Conservation (phyloP, 371 early-diverging fungal genomes). For the Mucor mucedo region DNA sequence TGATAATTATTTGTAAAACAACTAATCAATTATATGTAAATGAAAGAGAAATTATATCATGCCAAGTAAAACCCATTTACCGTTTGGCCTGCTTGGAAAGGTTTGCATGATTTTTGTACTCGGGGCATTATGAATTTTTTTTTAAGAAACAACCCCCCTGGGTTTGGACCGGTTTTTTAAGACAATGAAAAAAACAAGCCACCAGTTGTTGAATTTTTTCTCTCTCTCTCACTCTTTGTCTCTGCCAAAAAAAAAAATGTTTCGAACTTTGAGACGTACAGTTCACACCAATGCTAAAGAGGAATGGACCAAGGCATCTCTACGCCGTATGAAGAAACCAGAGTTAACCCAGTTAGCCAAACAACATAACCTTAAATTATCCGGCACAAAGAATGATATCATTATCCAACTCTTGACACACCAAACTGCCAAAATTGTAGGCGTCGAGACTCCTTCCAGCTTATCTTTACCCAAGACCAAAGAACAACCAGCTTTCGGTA, state of each 20-base stretch:
- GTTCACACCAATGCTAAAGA: constrained; percentile 1
- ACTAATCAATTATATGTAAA: too few relatives aligned
- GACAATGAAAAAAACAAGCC: not conserved
- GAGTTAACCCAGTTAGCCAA: constrained; percentile 26
- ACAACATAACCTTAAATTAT: constrained; percentile 18
- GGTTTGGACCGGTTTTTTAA: not conserved
- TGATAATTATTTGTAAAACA: too few relatives aligned
- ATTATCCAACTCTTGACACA: constrained; percentile 22
- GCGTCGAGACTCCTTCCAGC: constrained; percentile 6
- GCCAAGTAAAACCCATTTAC: too few relatives aligned
- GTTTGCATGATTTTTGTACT: constrained; percentile 7
- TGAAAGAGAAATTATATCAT: too few relatives aligned
- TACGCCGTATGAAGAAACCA: constrained; percentile 30
- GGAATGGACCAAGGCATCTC: constrained; percentile 31
- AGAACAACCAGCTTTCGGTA: not conserved
- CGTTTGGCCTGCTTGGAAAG: too few relatives aligned
- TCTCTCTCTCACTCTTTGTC: not conserved
- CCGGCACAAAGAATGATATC: constrained; percentile 36
- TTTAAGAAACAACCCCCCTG: not conserved
- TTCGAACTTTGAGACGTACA: not conserved
- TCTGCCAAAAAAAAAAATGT: constrained; percentile 1
- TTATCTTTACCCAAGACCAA: not conserved
- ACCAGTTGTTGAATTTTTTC: not conserved
- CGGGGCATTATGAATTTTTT: not conserved
- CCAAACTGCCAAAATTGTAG: constrained; percentile 23